A percentile compares a stretch with the other conserved stretches of the same genome.
Evolutionary conservation across 225 moss, liverwort and hornwort species (phyloP).

Genomic region (Sphagnum tenellum): DNA sequence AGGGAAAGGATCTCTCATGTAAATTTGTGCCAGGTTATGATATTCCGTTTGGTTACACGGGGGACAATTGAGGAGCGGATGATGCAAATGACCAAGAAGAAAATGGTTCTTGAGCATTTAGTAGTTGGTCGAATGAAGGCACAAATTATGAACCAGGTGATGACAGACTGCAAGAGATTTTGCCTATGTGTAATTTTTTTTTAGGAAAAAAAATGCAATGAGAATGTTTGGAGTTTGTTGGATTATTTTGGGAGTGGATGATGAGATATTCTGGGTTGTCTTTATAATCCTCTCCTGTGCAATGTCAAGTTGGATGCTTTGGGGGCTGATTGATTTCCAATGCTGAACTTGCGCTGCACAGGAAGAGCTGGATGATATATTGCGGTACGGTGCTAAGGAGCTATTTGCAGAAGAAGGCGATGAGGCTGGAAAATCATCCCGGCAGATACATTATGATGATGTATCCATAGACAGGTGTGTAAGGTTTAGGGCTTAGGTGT

Average conservation of each 20-base stretch:
- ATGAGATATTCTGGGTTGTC: no score
- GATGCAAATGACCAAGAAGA: slow-evolving; percentile 97
- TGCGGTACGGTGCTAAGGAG: slow-evolving; percentile 88
- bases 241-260: no score
- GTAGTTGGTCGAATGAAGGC: slow-evolving; percentile 80
- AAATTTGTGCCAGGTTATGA: slow-evolving; percentile 61
- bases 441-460: slow-evolving; percentile 88
- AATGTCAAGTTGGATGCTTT: no score
- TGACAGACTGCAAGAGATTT: no score
- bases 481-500: no score
- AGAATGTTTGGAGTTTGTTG: no score
- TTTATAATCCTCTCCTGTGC: no score
- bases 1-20: no score
- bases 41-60: slow-evolving; percentile 83
- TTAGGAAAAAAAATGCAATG: neutral
- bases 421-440: slow-evolving; percentile 52
- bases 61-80: slow-evolving; percentile 96
- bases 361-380: slow-evolving; percentile 96
- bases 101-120: slow-evolving; percentile 84
- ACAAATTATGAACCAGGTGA: slow-evolving; percentile 78
- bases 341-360: slow-evolving; percentile 5
- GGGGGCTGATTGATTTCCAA: no score
- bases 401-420: slow-evolving; percentile 62
- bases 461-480: slow-evolving; percentile 73
- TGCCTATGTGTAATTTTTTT: neutral